Evolutionary conservation across 2,329 filamentous ascomycete genomes (phyloP), one percentile per base, ranked within the genome.

Genomic region (Cladophialophora exuberans): DNA sequence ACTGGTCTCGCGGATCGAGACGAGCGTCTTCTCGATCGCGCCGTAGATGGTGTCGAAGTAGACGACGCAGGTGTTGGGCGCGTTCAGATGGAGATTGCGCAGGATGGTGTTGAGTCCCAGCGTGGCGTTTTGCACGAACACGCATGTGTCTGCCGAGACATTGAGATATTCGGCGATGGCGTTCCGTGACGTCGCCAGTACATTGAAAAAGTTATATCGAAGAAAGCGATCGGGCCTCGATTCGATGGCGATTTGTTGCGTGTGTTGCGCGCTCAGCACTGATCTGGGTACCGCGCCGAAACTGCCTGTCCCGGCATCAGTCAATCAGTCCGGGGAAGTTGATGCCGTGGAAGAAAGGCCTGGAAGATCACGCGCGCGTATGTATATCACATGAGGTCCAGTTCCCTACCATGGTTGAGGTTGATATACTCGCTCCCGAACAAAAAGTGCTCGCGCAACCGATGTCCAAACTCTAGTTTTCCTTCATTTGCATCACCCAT

Each of bases 71-170:
- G 22, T 13, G 18, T 20, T 26, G 0, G 76, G 69, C 22, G 81
- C 69, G 78, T 85, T 95, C 1, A 67, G 65, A 18, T 15, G 1
- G 2, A 96, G 70, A 67, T 87, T 91, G 30, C 86, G 83, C 13
- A 96, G 79, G 5, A 96, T 82, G 0, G 84, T 88, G 72, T 94
- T 92, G 33, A 90, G 72, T 18, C 83, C 89, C 17, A 30, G 18
- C 0, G 89, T 95, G 11, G 90, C 90, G 68, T 96, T 97, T 53
- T 82, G 76, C 1, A 95, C 84, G 60, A 94, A 86, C 1, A 95
- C 90, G 28, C 88, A 74, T 4, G 84, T 83, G 6, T 85, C 77
- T 1, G 76, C 66, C 0, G 86, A 83, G 0, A 82, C 85, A 55
- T 88, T 81, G 54, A 96, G 74, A 18, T 89, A 65, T 17, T 74